Evolutionary conservation across 139 green algal genomes (phyloP), one percentile per base, ranked within the genome.

Genomic region (Chlorella sp.): DNA sequence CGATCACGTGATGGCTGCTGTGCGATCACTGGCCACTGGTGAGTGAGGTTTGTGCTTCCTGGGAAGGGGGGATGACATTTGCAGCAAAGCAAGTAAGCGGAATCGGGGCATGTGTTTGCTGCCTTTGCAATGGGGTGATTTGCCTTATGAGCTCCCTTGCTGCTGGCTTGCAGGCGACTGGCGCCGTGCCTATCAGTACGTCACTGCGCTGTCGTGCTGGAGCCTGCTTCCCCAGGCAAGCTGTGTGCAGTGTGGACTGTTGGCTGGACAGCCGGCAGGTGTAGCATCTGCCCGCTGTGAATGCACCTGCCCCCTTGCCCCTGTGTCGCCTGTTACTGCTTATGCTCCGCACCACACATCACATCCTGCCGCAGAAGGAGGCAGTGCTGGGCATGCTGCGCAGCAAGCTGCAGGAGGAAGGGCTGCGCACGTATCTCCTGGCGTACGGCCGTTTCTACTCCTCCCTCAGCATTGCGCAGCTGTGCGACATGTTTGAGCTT

Each of bases 1-100:
- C 62, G 98, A 99, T 89, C 95, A 99, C 88, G 91, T 99, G 23
- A 98, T 99, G 94, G 95, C 95, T 0, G 94, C 95, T 13, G 95
- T 93, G 12, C 87, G 87, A 34, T 71, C 83, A 21, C 84, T 91
- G 30, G 70, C 67, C 15, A 88, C 82, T 26, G 82, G 82, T 86
- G 44, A 21, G 79, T 5, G 3, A 23, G 17, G 44, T 55, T 55
- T 7, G n/a, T n/a, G n/a, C n/a, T n/a, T n/a, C n/a, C n/a, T n/a
- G n/a, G n/a, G n/a, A n/a, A n/a, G n/a, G n/a, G n/a, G n/a, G n/a
- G n/a, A n/a, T n/a, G n/a, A n/a, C n/a, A n/a, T n/a, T n/a, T n/a
- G n/a, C n/a, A n/a, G n/a, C n/a, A n/a, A n/a, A n/a, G n/a, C n/a
- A n/a, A n/a, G n/a, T n/a, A n/a, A n/a, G n/a, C n/a, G n/a, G n/a